Evolutionary conservation across 257 asterid genomes (phyloP), one percentile per base, ranked within the genome.

Genomic region (Ehretia macrophylla): DNA sequence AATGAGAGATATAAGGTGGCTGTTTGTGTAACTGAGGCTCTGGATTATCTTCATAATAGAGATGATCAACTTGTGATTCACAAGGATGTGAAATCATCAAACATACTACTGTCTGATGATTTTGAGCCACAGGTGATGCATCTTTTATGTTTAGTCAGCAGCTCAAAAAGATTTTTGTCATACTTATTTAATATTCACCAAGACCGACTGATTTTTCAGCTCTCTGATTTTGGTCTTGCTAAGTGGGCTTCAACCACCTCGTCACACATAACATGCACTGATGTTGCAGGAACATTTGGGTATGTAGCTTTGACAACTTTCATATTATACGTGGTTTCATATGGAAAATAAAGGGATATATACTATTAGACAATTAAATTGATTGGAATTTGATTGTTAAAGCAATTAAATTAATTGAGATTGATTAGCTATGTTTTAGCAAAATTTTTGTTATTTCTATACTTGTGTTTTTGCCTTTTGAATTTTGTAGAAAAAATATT

Each of bases 241-340:
- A 88, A 88, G 72, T 88, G 97, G 98, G 92, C 98, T 42, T 79
- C 94, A 8, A 54, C 90, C 4, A 68, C 85, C 66, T 85, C 93
- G 42, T 70, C 95, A 68, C 85, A 80, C 78, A 79, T 78, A 46
- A 85, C 98, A 9, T 85, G 93, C 83, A 67, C 85, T 0, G 92
- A 91, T 65, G 95, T 91, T 38, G 90, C 95, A 11, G 98, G 98
- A 62, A 91, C 98, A 18, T 91, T 91, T 8, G 98, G 98, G 97
- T 86, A 18, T 58, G 89, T 3, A 39, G n/a, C n/a, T 56, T 62
- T 63, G 72, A 53, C 9, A 51, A 10, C 56, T 65, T 16, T 60
- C 10, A 57, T 51, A 52, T 58, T 55, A 49, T 47, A 17, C 54
- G 59, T 39, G 38, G 18, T 17, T 19, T 49, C 63, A 8, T 22